Evolutionary conservation across 2,329 filamentous ascomycete genomes (phyloP), one percentile per base, ranked within the genome.

Genomic region (Colletotrichum agaves): DNA sequence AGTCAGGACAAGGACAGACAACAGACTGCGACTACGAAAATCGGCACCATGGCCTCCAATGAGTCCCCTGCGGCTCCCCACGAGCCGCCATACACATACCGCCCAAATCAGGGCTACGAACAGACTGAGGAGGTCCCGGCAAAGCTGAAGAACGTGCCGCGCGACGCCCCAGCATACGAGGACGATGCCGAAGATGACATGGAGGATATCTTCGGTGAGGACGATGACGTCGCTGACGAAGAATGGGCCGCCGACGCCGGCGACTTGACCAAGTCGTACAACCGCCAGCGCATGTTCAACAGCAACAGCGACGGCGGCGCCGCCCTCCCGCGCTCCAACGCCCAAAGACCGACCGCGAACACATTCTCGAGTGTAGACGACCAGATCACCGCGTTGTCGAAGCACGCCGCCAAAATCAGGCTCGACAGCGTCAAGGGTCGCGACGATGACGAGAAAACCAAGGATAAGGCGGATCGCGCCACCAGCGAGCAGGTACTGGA

Each of bases 401-500:
- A 91, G 72, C 93, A 98, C 82, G 94, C 94, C 1, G 87, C 87
- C 67, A 97, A 97, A 81, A 92, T 98, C 72, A 89, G 91, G 57
- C 86, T 98, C 33, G 92, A 94, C 75, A 87, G 83, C 67, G 86
- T 87, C 71, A 88, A 86, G 76, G 46, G 47, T 19, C 43, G 47
- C 46, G 58, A 46, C 15, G 77, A 76, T 21, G 83, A 86, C 64
- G 81, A 81, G 39, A 84, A 86, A 61, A 88, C 90, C 67, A 93
- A 93, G 78, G 94, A 98, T 80, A 97, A 96, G 84, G 91, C 92
- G 62, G 95, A 99, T 78, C 90, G 96, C 67, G 95, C 96, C 58
- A 99, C 96, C 13, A 93, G 89, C 73, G 96, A 99, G 78, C 93
- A 98, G 79, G 96, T 99, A 55, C 83, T 99, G 69, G 96, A 99